Evolutionary conservation across 805 yeast species (phyloP).

Genomic region (Candida sonorensis): DNA sequence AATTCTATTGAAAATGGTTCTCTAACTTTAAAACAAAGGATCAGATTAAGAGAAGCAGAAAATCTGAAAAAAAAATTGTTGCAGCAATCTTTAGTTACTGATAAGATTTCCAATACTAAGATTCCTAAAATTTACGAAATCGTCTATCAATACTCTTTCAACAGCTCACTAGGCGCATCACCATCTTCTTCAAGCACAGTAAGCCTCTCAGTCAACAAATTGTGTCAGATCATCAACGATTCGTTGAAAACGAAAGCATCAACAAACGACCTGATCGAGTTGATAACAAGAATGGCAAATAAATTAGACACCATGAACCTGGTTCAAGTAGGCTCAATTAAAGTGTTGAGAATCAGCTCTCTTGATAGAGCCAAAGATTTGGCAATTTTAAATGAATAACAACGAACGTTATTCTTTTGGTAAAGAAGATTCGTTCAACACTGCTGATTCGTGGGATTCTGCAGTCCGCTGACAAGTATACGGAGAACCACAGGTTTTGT

Average conservation of each 20-base stretch:
- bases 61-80: conserved; percentile 5
- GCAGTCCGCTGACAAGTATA: no score
- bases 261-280: conserved; percentile 8
- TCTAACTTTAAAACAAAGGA: conserved; percentile 32
- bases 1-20: conserved; percentile 3
- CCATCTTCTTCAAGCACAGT: conserved; percentile 3
- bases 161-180: conserved; percentile 12
- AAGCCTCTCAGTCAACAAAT: conserved; percentile 9
- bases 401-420: no score
- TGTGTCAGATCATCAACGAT: conserved; percentile 16
- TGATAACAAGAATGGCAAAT: neutral
- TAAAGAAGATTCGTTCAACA: no score
- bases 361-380: neutral
- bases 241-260: conserved; percentile 13
- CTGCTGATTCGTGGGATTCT: no score
- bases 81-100: no score
- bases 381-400: neutral
- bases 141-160: conserved; percentile 18
- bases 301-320: neutral
- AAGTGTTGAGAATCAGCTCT: neutral
- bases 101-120: no score
- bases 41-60: conserved; percentile 29
- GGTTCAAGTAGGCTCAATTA: neutral
- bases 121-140: conserved; percentile 17
- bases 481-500: no score